Percentiles rank a stretch among this genome's conserved stretches.
Conservation (phyloP, 2,329 filamentous ascomycete species). For the Alternaria triticimaculans region DNA sequence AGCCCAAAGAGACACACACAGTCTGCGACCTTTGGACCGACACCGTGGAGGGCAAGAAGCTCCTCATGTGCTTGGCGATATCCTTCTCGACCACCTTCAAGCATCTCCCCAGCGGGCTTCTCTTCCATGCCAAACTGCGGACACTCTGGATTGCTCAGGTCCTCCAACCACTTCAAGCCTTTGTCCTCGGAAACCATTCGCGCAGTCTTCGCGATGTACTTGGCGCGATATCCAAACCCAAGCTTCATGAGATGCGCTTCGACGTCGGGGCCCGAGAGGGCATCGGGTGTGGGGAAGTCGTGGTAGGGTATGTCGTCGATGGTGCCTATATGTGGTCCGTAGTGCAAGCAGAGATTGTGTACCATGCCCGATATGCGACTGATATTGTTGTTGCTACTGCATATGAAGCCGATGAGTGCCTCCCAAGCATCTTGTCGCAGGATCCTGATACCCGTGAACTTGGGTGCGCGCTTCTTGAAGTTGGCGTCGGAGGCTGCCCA, state of each 20-base stretch:
- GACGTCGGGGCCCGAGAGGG: slow-evolving; percentile 75
- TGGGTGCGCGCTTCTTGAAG: slow-evolving; percentile 84
- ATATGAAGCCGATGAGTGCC: slow-evolving; percentile 91
- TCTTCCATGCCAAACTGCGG: slow-evolving; percentile 62
- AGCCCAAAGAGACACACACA: slow-evolving; percentile 96
- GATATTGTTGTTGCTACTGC: slow-evolving; percentile 99
- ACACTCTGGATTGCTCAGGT: slow-evolving; percentile 77
- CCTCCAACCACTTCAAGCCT: slow-evolving; percentile 73
- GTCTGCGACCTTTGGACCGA: slow-evolving; percentile 95
- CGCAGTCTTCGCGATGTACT: slow-evolving; percentile 89
- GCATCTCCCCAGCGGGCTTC: slow-evolving; percentile 55
- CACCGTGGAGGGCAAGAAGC: slow-evolving; percentile 80
- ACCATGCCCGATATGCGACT: slow-evolving; percentile 95
- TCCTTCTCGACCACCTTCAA: slow-evolving; percentile 63
- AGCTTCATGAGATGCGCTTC: slow-evolving; percentile 80
- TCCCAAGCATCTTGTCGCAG: slow-evolving; percentile 97
- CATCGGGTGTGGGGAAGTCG: slow-evolving; percentile 81
- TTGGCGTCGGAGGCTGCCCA: slow-evolving; percentile 88
- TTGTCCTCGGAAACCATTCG: slow-evolving; percentile 74
- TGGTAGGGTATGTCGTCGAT: slow-evolving; percentile 77
- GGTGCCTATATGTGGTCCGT: slow-evolving; percentile 77
- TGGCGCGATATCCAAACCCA: slow-evolving; percentile 93
- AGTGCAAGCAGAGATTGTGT: slow-evolving; percentile 86
- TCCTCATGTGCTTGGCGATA: slow-evolving; percentile 83
- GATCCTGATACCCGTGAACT: slow-evolving; percentile 90